Conservation (phyloP, 345 rosid genomes). For the Trapa bicornis region DNA sequence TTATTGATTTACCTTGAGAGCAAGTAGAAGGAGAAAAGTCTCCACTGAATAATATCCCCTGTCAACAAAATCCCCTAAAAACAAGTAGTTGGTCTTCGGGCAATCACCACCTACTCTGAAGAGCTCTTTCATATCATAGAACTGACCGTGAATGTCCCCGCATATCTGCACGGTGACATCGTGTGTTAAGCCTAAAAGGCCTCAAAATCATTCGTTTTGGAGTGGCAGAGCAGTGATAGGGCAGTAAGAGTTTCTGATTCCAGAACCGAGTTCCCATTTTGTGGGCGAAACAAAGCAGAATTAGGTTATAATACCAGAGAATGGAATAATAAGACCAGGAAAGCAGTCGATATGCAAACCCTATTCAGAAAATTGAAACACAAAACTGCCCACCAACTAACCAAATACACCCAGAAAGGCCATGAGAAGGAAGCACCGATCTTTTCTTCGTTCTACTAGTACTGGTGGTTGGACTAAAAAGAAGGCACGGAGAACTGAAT, state of each 20-base stretch:
- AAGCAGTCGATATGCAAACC: not conserved
- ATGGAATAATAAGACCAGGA: not conserved
- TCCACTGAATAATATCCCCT: slow-evolving; percentile 95
- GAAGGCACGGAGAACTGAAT: not conserved
- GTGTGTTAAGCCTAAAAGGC: not conserved
- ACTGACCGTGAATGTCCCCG: slow-evolving; percentile 98
- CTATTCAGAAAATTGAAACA: not conserved
- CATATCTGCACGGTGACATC: slow-evolving; percentile 42
- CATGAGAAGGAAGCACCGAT: not conserved
- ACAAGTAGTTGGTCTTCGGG: slow-evolving; percentile 89
- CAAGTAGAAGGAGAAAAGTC: slow-evolving; percentile 85
- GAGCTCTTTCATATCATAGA: slow-evolving; percentile 96
- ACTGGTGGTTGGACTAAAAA: not conserved
- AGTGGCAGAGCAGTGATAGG: not conserved
- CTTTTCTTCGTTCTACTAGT: not conserved
- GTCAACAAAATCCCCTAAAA: slow-evolving; percentile 97
- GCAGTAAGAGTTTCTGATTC: not conserved
- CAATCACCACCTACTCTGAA: slow-evolving; percentile 94
- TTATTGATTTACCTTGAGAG: slow-evolving; percentile 63
- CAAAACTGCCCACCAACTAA: not conserved
- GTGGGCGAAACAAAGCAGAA: not conserved
- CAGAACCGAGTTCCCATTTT: not conserved
- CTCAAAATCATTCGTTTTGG: not conserved
- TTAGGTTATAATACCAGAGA: not conserved
- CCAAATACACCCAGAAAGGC: not conserved